These are phyloP conservation scores for Scolecobasidium constrictum DNA, from an alignment of 2,329 filamentous ascomycete species.

Conservation along the genomic window DNA sequence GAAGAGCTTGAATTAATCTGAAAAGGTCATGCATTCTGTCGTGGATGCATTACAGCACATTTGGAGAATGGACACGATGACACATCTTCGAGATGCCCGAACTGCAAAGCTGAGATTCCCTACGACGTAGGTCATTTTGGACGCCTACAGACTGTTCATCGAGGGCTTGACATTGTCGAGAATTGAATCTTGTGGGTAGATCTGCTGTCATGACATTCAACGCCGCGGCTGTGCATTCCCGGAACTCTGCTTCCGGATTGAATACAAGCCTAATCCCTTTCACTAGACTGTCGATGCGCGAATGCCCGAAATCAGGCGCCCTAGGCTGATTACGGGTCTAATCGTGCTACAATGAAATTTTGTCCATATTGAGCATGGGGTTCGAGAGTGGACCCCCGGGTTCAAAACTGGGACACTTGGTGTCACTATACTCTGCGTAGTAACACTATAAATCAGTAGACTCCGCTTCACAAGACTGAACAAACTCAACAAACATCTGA, in stretches of 20 bases:
- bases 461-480: slow-evolving; percentile 3
- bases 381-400: slow-evolving; percentile 1
- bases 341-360: slow-evolving; percentile 3
- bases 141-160: slow-evolving; percentile 1
- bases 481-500: slow-evolving; percentile 1
- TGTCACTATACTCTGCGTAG: slow-evolving; percentile 2
- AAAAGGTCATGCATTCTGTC: slow-evolving; percentile 9
- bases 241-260: neutral
- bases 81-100: slow-evolving; percentile 3
- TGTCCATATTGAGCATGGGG: slow-evolving; percentile 3
- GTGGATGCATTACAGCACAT: slow-evolving; percentile 6
- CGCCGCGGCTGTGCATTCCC: neutral
- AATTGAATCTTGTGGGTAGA: slow-evolving; percentile 5
- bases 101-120: slow-evolving; percentile 3
- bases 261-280: neutral
- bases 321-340: slow-evolving; percentile 1
- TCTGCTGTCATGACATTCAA: neutral
- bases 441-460: slow-evolving; percentile 3
- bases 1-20: slow-evolving; percentile 2
- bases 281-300: neutral
- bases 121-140: slow-evolving; percentile 2
- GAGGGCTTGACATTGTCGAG: slow-evolving; percentile 4
- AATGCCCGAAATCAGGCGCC: slow-evolving; percentile 4
- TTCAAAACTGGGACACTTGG: slow-evolving; percentile 6
- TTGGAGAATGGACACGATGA: slow-evolving; percentile 1